Percentiles rank a stretch among this genome's conserved stretches.
Evolutionary conservation across 2,329 filamentous ascomycete genomes (phyloP).

Genomic region (Claviceps digitariae): DNA sequence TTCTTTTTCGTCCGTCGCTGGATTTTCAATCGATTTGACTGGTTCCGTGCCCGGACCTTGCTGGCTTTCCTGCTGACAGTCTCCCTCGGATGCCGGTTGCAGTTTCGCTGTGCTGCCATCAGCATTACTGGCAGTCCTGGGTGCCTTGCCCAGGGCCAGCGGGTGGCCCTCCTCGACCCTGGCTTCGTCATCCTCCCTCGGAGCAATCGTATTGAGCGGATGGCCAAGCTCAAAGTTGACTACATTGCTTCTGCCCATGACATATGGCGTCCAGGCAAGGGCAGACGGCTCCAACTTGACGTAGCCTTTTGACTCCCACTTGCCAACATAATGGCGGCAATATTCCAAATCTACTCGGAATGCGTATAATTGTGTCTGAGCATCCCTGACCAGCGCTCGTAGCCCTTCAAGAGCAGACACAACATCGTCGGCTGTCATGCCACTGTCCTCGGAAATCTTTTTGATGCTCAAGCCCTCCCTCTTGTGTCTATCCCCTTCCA

Average conservation of each 20-base stretch:
- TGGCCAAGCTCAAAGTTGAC: conserved; percentile 75
- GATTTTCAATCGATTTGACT: conserved; percentile 18
- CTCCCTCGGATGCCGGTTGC: conserved; percentile 2
- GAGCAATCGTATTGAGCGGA: conserved; percentile 72
- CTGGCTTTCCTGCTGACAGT: background rate
- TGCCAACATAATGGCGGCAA: conserved; percentile 74
- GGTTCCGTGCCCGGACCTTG: conserved; percentile 13
- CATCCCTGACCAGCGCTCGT: conserved; percentile 78
- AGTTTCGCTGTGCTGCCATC: conserved; percentile 5
- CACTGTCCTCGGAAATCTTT: conserved; percentile 73
- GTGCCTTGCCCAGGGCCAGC: background rate
- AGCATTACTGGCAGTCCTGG: conserved; percentile 5
- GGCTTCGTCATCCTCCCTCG: conserved; percentile 59
- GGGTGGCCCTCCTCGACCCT: conserved; percentile 20
- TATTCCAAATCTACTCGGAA: conserved; percentile 76
- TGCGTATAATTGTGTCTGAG: conserved; percentile 76
- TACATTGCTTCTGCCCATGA: conserved; percentile 80
- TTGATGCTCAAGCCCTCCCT: conserved; percentile 44
- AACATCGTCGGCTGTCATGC: conserved; percentile 92
- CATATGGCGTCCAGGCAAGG: conserved; percentile 89
- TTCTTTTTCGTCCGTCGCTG: conserved; percentile 20
- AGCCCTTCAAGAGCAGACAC: conserved; percentile 86
- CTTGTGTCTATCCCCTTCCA: conserved; percentile 16
- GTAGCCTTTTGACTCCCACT: conserved; percentile 81
- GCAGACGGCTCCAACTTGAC: conserved; percentile 69